Percentiles rank a stretch among this genome's conserved stretches.
These are phyloP conservation scores for Hypericum perforatum DNA, from an alignment of 345 rosid genomes.

Conservation along the genomic window DNA sequence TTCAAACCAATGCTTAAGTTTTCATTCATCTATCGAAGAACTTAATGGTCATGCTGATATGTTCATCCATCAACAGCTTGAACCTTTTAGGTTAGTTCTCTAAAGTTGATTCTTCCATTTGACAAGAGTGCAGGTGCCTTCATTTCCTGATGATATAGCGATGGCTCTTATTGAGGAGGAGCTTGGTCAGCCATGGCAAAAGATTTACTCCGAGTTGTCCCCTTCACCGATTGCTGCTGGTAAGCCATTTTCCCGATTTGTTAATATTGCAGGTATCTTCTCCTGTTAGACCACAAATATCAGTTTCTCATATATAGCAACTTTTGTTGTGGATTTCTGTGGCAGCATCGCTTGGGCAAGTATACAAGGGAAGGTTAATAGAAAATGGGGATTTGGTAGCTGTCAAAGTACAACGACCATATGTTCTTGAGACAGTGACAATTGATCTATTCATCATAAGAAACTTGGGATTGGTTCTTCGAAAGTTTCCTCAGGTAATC, in stretches of 20 bases:
- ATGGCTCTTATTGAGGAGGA: slow-evolving; percentile 94
- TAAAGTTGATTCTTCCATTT: slow-evolving; percentile 21
- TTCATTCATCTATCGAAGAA: background rate
- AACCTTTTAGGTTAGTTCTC: background rate
- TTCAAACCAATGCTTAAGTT: too few species aligned
- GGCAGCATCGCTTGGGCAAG: slow-evolving; percentile 95
- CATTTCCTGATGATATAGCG: slow-evolving; percentile 93
- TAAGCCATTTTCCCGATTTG: slow-evolving; percentile 18
- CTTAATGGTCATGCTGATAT: background rate
- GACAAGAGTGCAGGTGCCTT: slow-evolving; percentile 73
- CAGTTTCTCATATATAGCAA: slow-evolving; percentile 2
- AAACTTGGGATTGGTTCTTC: slow-evolving; percentile 71
- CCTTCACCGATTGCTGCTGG: slow-evolving; percentile 97
- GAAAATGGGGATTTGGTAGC: slow-evolving; percentile 93
- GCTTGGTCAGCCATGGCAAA: slow-evolving; percentile 86
- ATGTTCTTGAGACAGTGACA: slow-evolving; percentile 94
- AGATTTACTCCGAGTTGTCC: slow-evolving; percentile 80
- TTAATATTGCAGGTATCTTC: background rate
- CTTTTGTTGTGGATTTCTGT: slow-evolving; percentile 16
- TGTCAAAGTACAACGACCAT: slow-evolving; percentile 94
- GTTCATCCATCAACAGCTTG: slow-evolving; percentile 1
- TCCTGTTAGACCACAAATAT: slow-evolving; percentile 4
- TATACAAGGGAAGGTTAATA: slow-evolving; percentile 76
- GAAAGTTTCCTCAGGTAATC: slow-evolving; percentile 84
- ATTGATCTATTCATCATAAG: slow-evolving; percentile 75